Percentiles rank a stretch among this genome's conserved stretches.
These are phyloP conservation scores for Prunus fruticosa DNA, from an alignment of 306 rosid species.

Conservation along the genomic window DNA sequence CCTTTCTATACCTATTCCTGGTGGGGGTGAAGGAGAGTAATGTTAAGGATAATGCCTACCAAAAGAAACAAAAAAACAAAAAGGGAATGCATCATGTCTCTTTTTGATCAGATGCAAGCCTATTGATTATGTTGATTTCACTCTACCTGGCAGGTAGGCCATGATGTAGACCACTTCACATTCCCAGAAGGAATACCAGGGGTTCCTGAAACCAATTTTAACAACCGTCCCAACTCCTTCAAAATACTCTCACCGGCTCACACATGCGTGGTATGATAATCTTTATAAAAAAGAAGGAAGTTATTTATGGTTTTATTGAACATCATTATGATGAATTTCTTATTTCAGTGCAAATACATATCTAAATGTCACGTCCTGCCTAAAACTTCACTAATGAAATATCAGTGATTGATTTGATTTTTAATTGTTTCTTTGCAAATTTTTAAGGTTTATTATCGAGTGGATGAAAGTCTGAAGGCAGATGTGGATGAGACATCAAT, in stretches of 20 bases:
- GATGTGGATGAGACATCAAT: constrained; percentile 25
- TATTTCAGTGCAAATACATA: not conserved
- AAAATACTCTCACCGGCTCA: constrained; percentile 78
- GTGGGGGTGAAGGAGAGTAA: not conserved
- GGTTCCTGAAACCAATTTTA: constrained; percentile 83
- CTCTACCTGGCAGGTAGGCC: constrained; percentile 62
- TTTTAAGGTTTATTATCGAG: constrained; percentile 62
- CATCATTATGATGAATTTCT: not conserved
- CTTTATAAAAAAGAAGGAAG: not conserved
- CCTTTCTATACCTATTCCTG: constrained; percentile 9
- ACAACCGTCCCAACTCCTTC: constrained; percentile 93
- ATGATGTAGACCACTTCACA: constrained; percentile 76
- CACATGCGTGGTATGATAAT: constrained; percentile 67
- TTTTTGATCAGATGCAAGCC: not conserved
- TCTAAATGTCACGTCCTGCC: not conserved
- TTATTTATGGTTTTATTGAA: not conserved
- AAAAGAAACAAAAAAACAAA: not conserved
- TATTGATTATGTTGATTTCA: not conserved
- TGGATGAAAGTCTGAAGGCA: constrained; percentile 51
- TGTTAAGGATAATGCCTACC: not conserved
- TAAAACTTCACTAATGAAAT: not conserved
- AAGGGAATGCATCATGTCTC: not conserved
- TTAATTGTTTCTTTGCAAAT: not conserved
- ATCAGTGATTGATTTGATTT: not conserved
- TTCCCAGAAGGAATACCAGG: constrained; percentile 94